Base-by-base conservation (phyloP, 495 filamentous ascomycete species). In the Neurospora discreta region DNA sequence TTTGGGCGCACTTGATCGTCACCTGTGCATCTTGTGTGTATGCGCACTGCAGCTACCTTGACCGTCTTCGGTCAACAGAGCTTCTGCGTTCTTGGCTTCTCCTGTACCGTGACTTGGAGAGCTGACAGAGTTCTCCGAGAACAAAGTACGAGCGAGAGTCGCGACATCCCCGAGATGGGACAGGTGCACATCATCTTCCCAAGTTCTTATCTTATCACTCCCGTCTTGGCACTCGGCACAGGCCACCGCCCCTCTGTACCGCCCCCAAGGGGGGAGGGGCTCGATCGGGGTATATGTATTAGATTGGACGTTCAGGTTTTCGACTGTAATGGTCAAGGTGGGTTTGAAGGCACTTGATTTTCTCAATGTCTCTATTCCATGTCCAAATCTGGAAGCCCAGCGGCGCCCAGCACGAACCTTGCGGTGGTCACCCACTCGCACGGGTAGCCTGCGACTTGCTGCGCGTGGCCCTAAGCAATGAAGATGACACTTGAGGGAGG, bases 331-430 rank as follows among this genome's bases (percentile, higher is more conserved):
- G 84, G 84, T 85, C 78, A 78, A 78, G 65, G 78, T 78, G 77
- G 77, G 79, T 81, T 72, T 68, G 83, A 80, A 85, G 84, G 77
- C 84, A 77, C 83, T 82, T 78, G 76, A 78, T 79, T 81, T 82
- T 82, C 80, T 82, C 79, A 70, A 68, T 71, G 73, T 71, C 71
- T 77, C 78, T 80, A 77, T 72, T 79, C 82, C 83, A 83, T 81
- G 75, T 77, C 82, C 83, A 81, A 84, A 65, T 65, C 26, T 65
- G 82, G 83, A 83, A 82, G 81, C 83, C 76, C 79, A 71, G 78
- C 73, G 80, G 80, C 84, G 83, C 84, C 84, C 84, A 83, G 80
- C 75, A 77, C 84, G 84, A 86, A 85, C 78, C 83, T 80, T 75
- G 84, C 81, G 84, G 84, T 85, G 84, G 81, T 74, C 77, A 73